phyloP scores from a whole-genome alignment of 805 yeast genomes.

The Kazachstania bromeliacearum region DNA sequence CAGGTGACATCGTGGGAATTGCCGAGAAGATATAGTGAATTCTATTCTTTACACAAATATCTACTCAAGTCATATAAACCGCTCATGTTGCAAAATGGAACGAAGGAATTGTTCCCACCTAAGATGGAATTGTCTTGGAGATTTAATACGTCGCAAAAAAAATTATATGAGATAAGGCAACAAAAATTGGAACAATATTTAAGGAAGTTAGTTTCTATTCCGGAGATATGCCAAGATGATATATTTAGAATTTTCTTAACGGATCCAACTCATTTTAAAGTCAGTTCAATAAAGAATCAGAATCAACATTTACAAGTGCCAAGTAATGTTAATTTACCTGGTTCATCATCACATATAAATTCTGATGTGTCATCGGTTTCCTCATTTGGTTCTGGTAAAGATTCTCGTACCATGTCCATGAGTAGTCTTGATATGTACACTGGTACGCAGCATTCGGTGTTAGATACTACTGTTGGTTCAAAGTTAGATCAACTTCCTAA shows the following conservation, averaged over 20 bases:
- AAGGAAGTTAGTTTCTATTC: slow-evolving; percentile 44
- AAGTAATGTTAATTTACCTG: background rate
- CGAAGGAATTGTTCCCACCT: slow-evolving; percentile 29
- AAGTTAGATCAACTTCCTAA: too few species aligned
- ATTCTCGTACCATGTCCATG: too few species aligned
- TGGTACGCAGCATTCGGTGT: background rate
- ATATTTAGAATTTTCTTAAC: slow-evolving; percentile 72
- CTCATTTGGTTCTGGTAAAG: too few species aligned
- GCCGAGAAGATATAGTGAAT: slow-evolving; percentile 84
- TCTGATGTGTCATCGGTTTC: background rate
- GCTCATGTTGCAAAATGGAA: slow-evolving; percentile 32
- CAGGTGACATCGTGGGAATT: slow-evolving; percentile 76
- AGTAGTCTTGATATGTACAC: background rate
- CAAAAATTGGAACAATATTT: slow-evolving; percentile 54
- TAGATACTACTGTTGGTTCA: background rate
- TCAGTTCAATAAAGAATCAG: background rate
- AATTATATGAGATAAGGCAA: slow-evolving; percentile 56
- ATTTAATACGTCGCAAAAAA: slow-evolving; percentile 45
- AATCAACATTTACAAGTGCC: background rate
- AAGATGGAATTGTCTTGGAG: slow-evolving; percentile 59
- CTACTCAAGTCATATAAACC: slow-evolving; percentile 42
- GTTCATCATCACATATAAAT: background rate
- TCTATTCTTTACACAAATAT: slow-evolving; percentile 59
- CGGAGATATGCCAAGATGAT: slow-evolving; percentile 64
- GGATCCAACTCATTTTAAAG: slow-evolving; percentile 10